Evolutionary conservation across 306 rosid species (phyloP), one percentile per base, ranked within the genome.

Genomic region (Vicia sativa): DNA sequence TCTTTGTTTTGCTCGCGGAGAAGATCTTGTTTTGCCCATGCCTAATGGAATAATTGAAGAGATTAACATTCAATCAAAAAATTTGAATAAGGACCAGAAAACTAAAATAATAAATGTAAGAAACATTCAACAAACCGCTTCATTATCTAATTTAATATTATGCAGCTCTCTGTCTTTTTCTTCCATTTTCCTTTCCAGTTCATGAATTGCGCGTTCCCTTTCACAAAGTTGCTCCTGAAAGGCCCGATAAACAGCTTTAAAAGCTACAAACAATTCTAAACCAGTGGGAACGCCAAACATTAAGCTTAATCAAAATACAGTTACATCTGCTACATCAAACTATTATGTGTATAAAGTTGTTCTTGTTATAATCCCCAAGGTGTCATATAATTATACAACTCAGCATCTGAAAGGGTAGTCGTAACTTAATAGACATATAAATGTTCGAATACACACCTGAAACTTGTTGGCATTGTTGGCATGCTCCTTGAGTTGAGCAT

Each of bases 1-100:
- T 95, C 96, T 75, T 87, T 82, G 79, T 85, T 87, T 80, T 95
- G 97, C 69, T 90, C 97, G 25, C 89, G 83, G 41, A 95, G 92
- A 74, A 88, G 90, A 76, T 84, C 95, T 73, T 95, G 95, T 68
- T 95, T 88, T 55, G 97, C 99, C 99, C 99, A 95, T 5, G 96
- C 97, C 99, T 95, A 79, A 25, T 66, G 60, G 44, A 60, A 52
- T 52, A 35, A 75, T 25, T 41, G 14, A 72, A 62, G 10, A 25
- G 2, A 71, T 68, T 18, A 71, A 49, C 61, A 43, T 61, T 13
- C n/a, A 52, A 28, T 7, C 37, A 23, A 64, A 73, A 9, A 50
- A 31, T 12, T 2, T 56, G 41, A 46, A 49, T 13, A 71, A 44
- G 25, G 54, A 23, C 26, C n/a, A 38, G 26, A n/a, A 14, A 58